A percentile compares a stretch with the other conserved stretches of the same genome.
Evolutionary conservation across 1,284 basidiomycete genomes (phyloP).

Genomic region (Gomphus bonarii): DNA sequence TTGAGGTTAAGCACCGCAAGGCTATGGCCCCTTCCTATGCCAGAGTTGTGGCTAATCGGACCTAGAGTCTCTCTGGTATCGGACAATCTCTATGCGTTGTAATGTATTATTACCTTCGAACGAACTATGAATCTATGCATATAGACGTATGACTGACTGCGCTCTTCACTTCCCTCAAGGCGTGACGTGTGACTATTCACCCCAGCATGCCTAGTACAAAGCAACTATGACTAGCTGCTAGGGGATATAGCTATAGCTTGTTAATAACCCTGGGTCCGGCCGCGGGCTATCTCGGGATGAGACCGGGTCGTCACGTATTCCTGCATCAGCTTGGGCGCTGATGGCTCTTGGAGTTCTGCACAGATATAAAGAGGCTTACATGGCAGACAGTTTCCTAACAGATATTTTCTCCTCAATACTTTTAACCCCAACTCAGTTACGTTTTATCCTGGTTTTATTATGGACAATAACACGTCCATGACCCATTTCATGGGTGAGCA

Average conservation of each 20-base stretch:
- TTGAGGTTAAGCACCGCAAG: not conserved
- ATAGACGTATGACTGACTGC: not conserved
- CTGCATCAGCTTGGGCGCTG: not conserved
- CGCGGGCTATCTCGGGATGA: not conserved
- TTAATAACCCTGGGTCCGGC: not conserved
- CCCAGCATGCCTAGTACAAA: not conserved
- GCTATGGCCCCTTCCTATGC: slow-evolving; percentile 4
- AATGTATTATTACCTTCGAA: not conserved
- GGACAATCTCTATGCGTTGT: not conserved
- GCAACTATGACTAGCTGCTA: not conserved
- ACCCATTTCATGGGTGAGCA: not conserved
- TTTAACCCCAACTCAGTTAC: slow-evolving; percentile 8
- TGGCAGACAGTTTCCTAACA: not conserved
- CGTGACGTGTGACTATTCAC: not conserved
- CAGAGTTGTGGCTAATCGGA: not conserved
- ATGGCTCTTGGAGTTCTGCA: not conserved
- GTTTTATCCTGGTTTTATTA: not conserved
- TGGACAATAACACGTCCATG: not conserved
- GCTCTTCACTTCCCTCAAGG: not conserved
- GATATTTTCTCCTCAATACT: not conserved
- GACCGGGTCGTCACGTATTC: not conserved
- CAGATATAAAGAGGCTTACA: not conserved
- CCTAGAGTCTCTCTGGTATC: not conserved
- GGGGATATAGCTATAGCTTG: not conserved
- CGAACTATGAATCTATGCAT: not conserved